Base-by-base conservation (phyloP, 768 basidiomycete genomes). In the Pholiota molesta region DNA sequence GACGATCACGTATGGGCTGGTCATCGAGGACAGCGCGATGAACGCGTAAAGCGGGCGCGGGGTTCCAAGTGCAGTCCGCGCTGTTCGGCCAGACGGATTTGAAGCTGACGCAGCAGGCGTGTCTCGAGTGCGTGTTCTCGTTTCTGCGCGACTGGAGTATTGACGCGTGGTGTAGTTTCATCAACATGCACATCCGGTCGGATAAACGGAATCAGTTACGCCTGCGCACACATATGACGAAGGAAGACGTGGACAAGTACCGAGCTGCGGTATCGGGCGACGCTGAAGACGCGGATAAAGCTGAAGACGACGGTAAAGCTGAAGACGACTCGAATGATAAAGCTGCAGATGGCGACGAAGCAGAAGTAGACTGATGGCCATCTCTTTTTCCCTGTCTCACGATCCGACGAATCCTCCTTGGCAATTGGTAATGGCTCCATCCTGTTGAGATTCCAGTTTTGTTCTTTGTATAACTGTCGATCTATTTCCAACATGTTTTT, bases 121-220 rank as follows among this genome's bases (percentile, higher is more conserved):
- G 58, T 28, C 13, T 66, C 29, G 55, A 60, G 65, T 66, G 23
- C 35, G 59, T 61, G 14, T 28, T 44, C 8, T 16, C 21, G 39
- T 33, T 37, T 26, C 21, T 49, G 3, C 2, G 4, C 26, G 26
- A 19, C 19, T 2, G 2, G 44, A 37, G 29, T 14, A 35, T 21
- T 54, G 14, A 52, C 28, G 39, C 2, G 33, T 45, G 17, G 17
- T 33, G 28, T 26, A 49, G 65, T n/a, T 54, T 60, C 44, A 66
- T 66, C 40, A 66, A 66, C 44, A 55, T 42, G 16, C 60, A 62
- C 19, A 63, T 66, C 19, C 59, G 62, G 2, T 55, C 59, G 10
- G 65, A 63, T 39, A 63, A 60, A 26, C 45, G 45, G 17, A 66
- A 66, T 33, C 65, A 66, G 21, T 55, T 62, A 2, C 55, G 55